phyloP scores from a whole-genome alignment of 352 stramenopile species.

The Pythium inflatum region DNA sequence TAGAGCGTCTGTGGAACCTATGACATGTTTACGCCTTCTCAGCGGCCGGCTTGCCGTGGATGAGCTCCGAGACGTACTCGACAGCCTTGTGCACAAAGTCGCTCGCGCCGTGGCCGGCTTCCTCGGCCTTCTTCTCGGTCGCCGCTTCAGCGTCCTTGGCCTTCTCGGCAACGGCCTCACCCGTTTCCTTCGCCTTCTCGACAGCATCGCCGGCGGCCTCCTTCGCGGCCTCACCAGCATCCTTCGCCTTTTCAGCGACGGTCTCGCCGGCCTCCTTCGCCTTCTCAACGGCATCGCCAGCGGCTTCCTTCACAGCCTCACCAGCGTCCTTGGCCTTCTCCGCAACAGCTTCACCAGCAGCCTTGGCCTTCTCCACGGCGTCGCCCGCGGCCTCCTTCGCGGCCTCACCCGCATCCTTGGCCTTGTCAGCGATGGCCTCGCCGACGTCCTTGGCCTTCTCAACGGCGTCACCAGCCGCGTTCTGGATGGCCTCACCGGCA shows the following conservation, averaged over 20 bases:
- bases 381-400: slow-evolving; percentile 35
- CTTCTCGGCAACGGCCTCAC: slow-evolving; percentile 52
- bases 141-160: slow-evolving; percentile 68
- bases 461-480: no score
- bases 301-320: slow-evolving; percentile 33
- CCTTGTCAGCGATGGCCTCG: slow-evolving; percentile 53
- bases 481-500: slow-evolving; percentile 34
- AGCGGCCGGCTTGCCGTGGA: slow-evolving; percentile 65
- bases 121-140: slow-evolving; percentile 56
- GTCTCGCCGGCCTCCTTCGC: slow-evolving; percentile 45
- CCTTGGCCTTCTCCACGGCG: no score
- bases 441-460: slow-evolving; percentile 56
- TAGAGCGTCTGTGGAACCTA: background rate
- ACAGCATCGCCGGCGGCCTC: slow-evolving; percentile 50
- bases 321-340: slow-evolving; percentile 48
- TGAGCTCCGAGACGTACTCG: slow-evolving; percentile 65
- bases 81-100: slow-evolving; percentile 47
- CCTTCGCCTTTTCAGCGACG: slow-evolving; percentile 55
- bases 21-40: slow-evolving; percentile 20
- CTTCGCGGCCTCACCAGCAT: slow-evolving; percentile 45
- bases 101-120: slow-evolving; percentile 48
- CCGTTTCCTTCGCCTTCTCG: slow-evolving; percentile 50
- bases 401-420: slow-evolving; percentile 38
- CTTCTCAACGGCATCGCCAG: slow-evolving; percentile 49
- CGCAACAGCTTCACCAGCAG: slow-evolving; percentile 46